These are phyloP conservation scores for Tremella yokohamensis DNA, from an alignment of 768 basidiomycete species.

Conservation along the genomic window DNA sequence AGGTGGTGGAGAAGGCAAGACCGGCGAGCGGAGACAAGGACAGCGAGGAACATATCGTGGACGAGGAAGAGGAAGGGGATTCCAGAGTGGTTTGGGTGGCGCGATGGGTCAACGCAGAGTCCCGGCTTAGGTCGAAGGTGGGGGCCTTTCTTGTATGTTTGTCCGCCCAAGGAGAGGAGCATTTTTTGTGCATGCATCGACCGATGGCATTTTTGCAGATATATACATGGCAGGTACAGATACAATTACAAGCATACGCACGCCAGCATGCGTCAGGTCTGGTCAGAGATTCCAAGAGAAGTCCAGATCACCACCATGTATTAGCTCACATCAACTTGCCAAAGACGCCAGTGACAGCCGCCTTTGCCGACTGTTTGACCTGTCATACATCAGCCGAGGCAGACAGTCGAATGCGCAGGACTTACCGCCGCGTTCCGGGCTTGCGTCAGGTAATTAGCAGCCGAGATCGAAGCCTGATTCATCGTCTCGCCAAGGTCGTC, in stretches of 20 bases:
- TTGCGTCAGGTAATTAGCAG: constrained; percentile 37
- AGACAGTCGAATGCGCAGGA: background rate
- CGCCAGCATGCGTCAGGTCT: too few relatives aligned
- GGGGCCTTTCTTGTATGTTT: background rate
- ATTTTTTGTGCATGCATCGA: background rate
- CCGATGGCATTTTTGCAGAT: background rate
- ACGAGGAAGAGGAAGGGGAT: constrained; percentile 41
- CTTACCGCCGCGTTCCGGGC: constrained; percentile 46
- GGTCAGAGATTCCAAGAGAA: too few relatives aligned
- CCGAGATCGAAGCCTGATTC: constrained; percentile 35
- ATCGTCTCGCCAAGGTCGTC: constrained; percentile 42
- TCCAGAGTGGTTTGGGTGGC: constrained; percentile 41
- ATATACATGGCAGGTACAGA: background rate
- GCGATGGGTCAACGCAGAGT: constrained; percentile 28
- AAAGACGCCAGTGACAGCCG: constrained; percentile 40
- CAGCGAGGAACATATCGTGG: constrained; percentile 23
- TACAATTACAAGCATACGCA: background rate
- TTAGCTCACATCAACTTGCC: constrained; percentile 33
- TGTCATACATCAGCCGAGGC: constrained; percentile 8
- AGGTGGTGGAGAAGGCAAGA: constrained; percentile 16
- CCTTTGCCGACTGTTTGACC: constrained; percentile 50
- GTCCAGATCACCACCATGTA: background rate
- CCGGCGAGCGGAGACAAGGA: constrained; percentile 59
- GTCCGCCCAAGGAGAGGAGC: background rate
- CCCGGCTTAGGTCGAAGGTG: constrained; percentile 10